Evolutionary conservation across 441 rosid genomes (phyloP).

Genomic region (Flueggea neowawraea): DNA sequence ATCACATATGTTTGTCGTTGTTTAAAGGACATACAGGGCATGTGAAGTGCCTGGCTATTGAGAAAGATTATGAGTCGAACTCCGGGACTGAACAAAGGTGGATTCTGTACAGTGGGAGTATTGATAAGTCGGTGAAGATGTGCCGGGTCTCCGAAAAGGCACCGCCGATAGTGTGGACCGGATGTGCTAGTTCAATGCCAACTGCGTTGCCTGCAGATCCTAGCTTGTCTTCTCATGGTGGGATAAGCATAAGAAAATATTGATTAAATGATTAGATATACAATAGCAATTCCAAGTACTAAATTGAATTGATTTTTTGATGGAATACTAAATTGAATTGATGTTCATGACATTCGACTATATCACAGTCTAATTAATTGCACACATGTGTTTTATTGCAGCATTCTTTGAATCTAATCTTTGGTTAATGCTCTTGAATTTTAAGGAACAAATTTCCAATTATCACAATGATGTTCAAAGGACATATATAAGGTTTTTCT

Average conservation of each 20-base stretch:
- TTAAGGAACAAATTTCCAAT: too few relatives aligned
- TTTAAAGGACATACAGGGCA: conserved; percentile 79
- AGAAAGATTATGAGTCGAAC: conserved; percentile 43
- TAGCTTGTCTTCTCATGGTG: conserved; percentile 38
- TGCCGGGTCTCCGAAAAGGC: conserved; percentile 76
- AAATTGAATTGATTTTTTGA: too few relatives aligned
- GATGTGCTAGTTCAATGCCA: conserved; percentile 17
- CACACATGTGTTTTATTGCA: too few relatives aligned
- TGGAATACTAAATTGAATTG: too few relatives aligned
- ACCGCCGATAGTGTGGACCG: conserved; percentile 34
- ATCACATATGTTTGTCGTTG: conserved; percentile 61
- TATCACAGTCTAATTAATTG: too few relatives aligned
- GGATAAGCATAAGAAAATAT: conserved; percentile 4
- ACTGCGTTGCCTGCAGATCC: conserved; percentile 27
- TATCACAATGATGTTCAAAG: too few relatives aligned
- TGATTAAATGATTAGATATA: too few relatives aligned
- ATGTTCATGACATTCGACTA: too few relatives aligned
- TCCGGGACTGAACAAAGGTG: conserved; percentile 41
- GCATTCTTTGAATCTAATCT: too few relatives aligned
- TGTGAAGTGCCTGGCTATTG: conserved; percentile 84
- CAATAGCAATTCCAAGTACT: too few relatives aligned
- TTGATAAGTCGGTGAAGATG: conserved; percentile 86
- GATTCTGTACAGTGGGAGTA: conserved; percentile 87
- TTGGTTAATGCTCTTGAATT: too few relatives aligned
- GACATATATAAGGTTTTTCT: too few relatives aligned